Conservation (phyloP, 2,329 filamentous ascomycete species). For the Ustulina deusta region DNA sequence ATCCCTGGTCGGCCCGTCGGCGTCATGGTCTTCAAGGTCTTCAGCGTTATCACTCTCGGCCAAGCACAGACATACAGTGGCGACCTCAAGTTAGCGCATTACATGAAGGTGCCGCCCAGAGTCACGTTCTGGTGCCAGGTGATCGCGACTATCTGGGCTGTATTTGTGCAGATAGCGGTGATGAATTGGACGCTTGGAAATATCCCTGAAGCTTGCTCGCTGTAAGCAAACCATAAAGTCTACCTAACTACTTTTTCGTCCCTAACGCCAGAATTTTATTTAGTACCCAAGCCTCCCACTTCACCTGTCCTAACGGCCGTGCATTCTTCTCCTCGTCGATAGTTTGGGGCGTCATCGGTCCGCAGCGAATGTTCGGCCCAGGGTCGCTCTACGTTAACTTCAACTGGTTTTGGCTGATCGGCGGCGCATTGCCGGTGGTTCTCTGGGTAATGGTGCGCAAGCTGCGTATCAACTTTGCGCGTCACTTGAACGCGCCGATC, state of each 20-base stretch:
- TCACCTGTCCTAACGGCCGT: slow-evolving; percentile 58
- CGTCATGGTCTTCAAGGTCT: slow-evolving; percentile 69
- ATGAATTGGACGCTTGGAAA: slow-evolving; percentile 62
- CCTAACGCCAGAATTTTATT: not conserved
- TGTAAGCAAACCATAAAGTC: slow-evolving; percentile 43
- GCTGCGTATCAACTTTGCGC: slow-evolving; percentile 57
- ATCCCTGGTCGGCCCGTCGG: slow-evolving; percentile 67
- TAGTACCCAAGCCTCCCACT: slow-evolving; percentile 57
- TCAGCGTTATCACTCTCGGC: slow-evolving; percentile 54
- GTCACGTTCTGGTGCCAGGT: slow-evolving; percentile 64
- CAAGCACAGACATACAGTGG: slow-evolving; percentile 53
- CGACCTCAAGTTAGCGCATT: slow-evolving; percentile 55
- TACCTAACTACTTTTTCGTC: not conserved
- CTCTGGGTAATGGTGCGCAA: slow-evolving; percentile 60
- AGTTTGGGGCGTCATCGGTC: slow-evolving; percentile 69
- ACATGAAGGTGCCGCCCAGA: slow-evolving; percentile 59
- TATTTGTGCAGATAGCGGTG: slow-evolving; percentile 61
- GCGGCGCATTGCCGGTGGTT: slow-evolving; percentile 60
- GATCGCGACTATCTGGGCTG: slow-evolving; percentile 61
- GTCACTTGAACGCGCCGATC: slow-evolving; percentile 67
- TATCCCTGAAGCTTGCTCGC: slow-evolving; percentile 58
- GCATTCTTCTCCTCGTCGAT: slow-evolving; percentile 64
- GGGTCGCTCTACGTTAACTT: slow-evolving; percentile 64
- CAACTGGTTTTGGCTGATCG: slow-evolving; percentile 67
- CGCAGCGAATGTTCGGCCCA: slow-evolving; percentile 65